Base-by-base conservation (phyloP, 331 rosid genomes). In the Quercus tomentella region DNA sequence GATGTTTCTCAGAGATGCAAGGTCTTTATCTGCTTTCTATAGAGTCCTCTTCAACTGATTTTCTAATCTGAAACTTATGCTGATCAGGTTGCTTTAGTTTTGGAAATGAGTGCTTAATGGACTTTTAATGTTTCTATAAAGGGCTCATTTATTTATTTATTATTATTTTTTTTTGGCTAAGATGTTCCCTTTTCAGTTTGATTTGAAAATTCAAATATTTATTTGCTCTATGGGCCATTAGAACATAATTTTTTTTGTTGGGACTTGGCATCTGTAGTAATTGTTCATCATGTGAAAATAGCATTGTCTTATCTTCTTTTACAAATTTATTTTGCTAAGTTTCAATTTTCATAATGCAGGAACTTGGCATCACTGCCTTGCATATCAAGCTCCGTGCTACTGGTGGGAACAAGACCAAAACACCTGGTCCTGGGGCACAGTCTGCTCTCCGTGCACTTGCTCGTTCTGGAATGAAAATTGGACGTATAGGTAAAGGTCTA, bases 401-500 rank as follows among this genome's bases (percentile, higher is more conserved):
- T 2, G 99, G 99, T 31, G 99, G 99, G 12, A 95, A 95, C 93
- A 95, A 93, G 87, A 93, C 99, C 0, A 95, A 95, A 71, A 95
- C 99, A 9, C 99, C 99, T 2, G 99, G 99, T 17, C 99, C 99
- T 20, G 99, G 99, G 83, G 99, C 99, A 61, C 99, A 95, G 79
- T 91, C 99, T 76, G 99, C 99, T 25, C 97, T 95, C 3, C 94
- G 97, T 4, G 99, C 97, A 18, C 94, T 95, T 79, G 97, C 99
- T 79, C 96, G 99, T 12, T 93, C 99, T 68, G 97, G 99, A 81
- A 93, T 95, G 99, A 91, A 93, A 79, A 90, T 95, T 87, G 99
- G 99, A 5, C 96, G 99, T 7, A 95, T 95, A 73, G 99, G 99
- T 95, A 82, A 75, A 25, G 28, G 5, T 2, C 14, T 66, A 56